Conservation (phyloP, 2,329 filamentous ascomycete species). For the Lasiodiplodia hormozganensis region DNA sequence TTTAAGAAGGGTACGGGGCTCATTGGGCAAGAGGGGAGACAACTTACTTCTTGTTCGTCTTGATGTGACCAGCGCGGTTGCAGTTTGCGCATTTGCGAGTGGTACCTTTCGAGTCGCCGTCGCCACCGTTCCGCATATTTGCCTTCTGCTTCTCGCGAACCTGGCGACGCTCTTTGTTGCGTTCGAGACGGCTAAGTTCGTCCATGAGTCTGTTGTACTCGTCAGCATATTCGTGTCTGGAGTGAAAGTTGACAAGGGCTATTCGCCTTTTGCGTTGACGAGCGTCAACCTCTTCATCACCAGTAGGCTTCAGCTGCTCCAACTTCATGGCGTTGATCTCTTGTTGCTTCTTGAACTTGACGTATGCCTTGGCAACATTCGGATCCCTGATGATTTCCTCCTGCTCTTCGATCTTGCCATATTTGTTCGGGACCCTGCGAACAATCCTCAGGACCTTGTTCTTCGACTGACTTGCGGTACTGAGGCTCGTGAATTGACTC, state of each 20-base stretch:
- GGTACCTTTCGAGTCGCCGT: slow-evolving; percentile 59
- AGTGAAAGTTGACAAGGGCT: neutral
- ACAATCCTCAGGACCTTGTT: slow-evolving; percentile 77
- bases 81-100: slow-evolving; percentile 96
- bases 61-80: slow-evolving; percentile 95
- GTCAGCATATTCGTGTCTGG: slow-evolving; percentile 33
- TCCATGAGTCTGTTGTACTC: slow-evolving; percentile 63
- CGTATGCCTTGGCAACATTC: slow-evolving; percentile 87
- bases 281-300: slow-evolving; percentile 70
- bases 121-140: slow-evolving; percentile 49
- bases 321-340: slow-evolving; percentile 74
- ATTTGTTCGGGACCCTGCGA: slow-evolving; percentile 68
- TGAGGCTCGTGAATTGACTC: slow-evolving; percentile 58
- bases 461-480: slow-evolving; percentile 64
- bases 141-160: slow-evolving; percentile 91
- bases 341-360: slow-evolving; percentile 75
- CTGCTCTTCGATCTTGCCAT: slow-evolving; percentile 67
- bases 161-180: slow-evolving; percentile 89
- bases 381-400: slow-evolving; percentile 75
- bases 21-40: neutral
- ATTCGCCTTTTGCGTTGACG: slow-evolving; percentile 62
- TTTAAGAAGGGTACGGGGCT: neutral
- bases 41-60: slow-evolving; percentile 92
- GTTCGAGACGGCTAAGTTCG: slow-evolving; percentile 83
- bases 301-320: slow-evolving; percentile 67